phyloP scores from a whole-genome alignment of 257 asterid genomes.

The Echium plantagineum region DNA sequence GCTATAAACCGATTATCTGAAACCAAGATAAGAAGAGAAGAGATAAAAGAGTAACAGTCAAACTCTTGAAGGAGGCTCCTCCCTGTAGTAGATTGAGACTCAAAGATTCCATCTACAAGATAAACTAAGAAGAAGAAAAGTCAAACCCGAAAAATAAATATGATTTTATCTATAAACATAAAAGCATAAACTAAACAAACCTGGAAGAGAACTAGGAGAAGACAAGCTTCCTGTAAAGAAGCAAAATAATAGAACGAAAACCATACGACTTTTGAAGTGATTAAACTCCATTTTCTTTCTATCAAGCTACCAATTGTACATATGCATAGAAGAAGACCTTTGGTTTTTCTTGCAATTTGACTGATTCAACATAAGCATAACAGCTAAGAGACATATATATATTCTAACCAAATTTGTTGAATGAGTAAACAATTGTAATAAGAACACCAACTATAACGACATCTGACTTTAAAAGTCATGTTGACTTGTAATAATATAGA shows the following conservation, averaged over 20 bases:
- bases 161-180: background rate
- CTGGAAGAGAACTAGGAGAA: conserved; percentile 46
- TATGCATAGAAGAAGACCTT: background rate
- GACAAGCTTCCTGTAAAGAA: conserved; percentile 17
- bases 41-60: conserved; percentile 2
- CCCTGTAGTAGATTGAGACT: conserved; percentile 31
- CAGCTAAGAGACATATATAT: too few relatives aligned
- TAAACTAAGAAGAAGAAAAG: conserved; percentile 4
- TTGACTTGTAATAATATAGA: too few relatives aligned
- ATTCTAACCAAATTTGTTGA: too few relatives aligned
- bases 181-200: conserved; percentile 12
- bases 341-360: too few relatives aligned
- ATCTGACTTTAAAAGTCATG: too few relatives aligned
- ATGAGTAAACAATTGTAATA: too few relatives aligned
- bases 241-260: conserved; percentile 27
- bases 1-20: background rate
- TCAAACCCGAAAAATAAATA: background rate
- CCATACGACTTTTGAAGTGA: conserved; percentile 11
- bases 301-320: background rate
- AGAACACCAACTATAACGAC: too few relatives aligned
- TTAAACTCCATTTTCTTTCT: background rate
- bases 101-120: conserved; percentile 42
- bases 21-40: background rate
- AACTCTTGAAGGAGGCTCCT: conserved; percentile 60
- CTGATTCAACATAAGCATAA: too few relatives aligned